Evolutionary conservation across 371 early-diverging fungal genomes (phyloP).

Genomic region (Mucor plumbeus): DNA sequence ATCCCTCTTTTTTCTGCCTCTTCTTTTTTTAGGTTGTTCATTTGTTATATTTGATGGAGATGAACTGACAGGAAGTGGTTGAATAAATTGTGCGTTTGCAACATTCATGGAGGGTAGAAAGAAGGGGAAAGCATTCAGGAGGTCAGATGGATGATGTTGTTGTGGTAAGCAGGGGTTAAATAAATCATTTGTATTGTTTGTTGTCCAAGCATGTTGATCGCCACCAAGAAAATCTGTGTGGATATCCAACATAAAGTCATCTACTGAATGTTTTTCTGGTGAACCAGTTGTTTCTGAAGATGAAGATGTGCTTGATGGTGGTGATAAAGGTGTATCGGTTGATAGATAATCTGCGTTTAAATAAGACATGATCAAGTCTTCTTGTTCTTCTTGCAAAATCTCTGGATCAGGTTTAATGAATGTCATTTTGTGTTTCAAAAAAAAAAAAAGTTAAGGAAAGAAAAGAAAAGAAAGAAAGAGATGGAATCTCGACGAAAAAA

Average conservation of each 20-base stretch:
- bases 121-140: slow-evolving; percentile 22
- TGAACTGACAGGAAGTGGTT: slow-evolving; percentile 12
- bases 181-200: slow-evolving; percentile 7
- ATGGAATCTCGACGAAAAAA: background rate
- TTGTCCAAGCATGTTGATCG: background rate
- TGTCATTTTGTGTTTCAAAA: slow-evolving; percentile 14
- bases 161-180: slow-evolving; percentile 23
- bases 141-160: slow-evolving; percentile 11
- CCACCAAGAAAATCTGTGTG: slow-evolving; percentile 6
- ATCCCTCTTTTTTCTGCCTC: slow-evolving; percentile 54
- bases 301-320: slow-evolving; percentile 25
- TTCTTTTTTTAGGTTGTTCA: slow-evolving; percentile 46
- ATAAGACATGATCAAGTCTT: slow-evolving; percentile 50
- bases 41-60: slow-evolving; percentile 4
- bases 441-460: slow-evolving; percentile 9
- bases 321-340: slow-evolving; percentile 27
- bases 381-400: slow-evolving; percentile 30
- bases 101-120: slow-evolving; percentile 14
- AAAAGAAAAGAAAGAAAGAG: slow-evolving; percentile 8
- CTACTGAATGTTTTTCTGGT: slow-evolving; percentile 16
- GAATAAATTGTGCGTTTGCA: background rate
- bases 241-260: slow-evolving; percentile 25
- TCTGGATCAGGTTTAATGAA: slow-evolving; percentile 39
- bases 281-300: slow-evolving; percentile 19
- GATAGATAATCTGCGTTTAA: slow-evolving; percentile 45